A percentile compares a stretch with the other conserved stretches of the same genome.
Conservation (phyloP, 2,329 filamentous ascomycete species). For the Trichoderma sp. region DNA sequence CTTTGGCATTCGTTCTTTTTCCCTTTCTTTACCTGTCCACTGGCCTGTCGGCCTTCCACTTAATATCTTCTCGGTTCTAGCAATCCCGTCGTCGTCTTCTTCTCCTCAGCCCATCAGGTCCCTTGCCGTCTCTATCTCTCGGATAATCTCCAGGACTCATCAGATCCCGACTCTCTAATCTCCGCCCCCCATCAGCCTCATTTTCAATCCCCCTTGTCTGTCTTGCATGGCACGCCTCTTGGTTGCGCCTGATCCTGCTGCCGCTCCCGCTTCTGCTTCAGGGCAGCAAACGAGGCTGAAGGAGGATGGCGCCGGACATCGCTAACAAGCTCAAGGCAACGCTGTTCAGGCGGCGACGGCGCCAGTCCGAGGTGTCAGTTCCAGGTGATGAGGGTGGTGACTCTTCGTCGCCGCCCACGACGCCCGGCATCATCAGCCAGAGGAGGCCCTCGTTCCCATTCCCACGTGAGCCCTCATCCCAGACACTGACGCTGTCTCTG, state of each 20-base stretch:
- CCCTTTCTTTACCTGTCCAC: background rate
- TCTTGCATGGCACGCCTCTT: slow-evolving; percentile 13
- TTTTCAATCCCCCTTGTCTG: slow-evolving; percentile 9
- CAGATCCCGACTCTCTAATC: slow-evolving; percentile 14
- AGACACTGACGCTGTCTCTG: slow-evolving; percentile 10
- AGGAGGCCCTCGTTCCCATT: slow-evolving; percentile 14
- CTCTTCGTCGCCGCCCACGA: background rate
- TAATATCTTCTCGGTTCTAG: background rate
- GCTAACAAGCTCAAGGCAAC: slow-evolving; percentile 16
- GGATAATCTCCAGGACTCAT: slow-evolving; percentile 8
- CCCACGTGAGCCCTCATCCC: slow-evolving; percentile 11
- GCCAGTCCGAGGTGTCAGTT: slow-evolving; percentile 1
- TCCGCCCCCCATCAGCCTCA: slow-evolving; percentile 9
- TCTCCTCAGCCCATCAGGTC: background rate
- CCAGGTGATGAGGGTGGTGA: background rate
- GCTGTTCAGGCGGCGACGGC: slow-evolving; percentile 18
- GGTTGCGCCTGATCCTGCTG: background rate
- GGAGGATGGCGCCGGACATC: slow-evolving; percentile 17
- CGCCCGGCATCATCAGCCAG: background rate
- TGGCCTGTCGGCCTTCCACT: background rate
- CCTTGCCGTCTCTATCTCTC: background rate
- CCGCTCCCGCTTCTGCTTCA: background rate
- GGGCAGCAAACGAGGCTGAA: slow-evolving; percentile 17
- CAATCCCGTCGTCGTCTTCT: background rate
- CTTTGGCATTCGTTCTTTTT: background rate